These are phyloP conservation scores for Hypoxylon sp. DNA, from an alignment of 2,329 filamentous ascomycete species.

Conservation along the genomic window DNA sequence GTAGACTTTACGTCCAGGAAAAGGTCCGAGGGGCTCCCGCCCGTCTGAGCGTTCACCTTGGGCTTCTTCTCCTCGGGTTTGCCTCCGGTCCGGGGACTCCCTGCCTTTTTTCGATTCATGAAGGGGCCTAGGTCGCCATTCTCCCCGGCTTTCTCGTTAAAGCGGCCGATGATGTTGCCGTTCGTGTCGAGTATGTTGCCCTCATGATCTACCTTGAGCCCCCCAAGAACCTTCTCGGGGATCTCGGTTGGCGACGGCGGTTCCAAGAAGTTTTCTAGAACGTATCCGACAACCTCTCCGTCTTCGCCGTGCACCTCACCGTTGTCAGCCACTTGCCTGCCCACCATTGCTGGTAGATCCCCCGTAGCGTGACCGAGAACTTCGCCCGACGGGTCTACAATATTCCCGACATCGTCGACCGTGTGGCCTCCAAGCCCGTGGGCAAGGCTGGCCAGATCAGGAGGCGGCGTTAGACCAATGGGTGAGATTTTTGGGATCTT, in stretches of 20 bases:
- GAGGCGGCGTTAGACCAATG: conserved; percentile 45
- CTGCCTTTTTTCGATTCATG: conserved; percentile 12
- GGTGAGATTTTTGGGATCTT: conserved; percentile 54
- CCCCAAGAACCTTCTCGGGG: conserved; percentile 41
- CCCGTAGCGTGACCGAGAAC: conserved; percentile 62
- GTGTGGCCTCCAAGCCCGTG: conserved; percentile 55
- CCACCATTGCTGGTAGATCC: conserved; percentile 64
- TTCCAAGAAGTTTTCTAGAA: conserved; percentile 51
- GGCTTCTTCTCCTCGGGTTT: conserved; percentile 38
- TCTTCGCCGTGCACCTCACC: conserved; percentile 57
- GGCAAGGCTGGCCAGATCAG: conserved; percentile 47
- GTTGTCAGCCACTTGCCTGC: conserved; percentile 53
- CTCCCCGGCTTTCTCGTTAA: conserved; percentile 52
- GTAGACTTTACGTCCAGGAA: conserved; percentile 65
- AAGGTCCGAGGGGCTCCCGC: conserved; percentile 60
- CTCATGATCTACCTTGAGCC: conserved; percentile 53
- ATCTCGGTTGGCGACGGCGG: conserved; percentile 38
- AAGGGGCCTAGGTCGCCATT: conserved; percentile 29
- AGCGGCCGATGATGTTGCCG: conserved; percentile 56
- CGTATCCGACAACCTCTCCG: conserved; percentile 55
- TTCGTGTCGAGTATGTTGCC: conserved; percentile 57
- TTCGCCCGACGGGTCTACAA: conserved; percentile 58
- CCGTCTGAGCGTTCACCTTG: conserved; percentile 47
- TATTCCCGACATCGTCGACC: conserved; percentile 63
- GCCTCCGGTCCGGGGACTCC: conserved; percentile 36